phyloP scores from a whole-genome alignment of 805 yeast genomes.

The Blastobotrys parvus region DNA sequence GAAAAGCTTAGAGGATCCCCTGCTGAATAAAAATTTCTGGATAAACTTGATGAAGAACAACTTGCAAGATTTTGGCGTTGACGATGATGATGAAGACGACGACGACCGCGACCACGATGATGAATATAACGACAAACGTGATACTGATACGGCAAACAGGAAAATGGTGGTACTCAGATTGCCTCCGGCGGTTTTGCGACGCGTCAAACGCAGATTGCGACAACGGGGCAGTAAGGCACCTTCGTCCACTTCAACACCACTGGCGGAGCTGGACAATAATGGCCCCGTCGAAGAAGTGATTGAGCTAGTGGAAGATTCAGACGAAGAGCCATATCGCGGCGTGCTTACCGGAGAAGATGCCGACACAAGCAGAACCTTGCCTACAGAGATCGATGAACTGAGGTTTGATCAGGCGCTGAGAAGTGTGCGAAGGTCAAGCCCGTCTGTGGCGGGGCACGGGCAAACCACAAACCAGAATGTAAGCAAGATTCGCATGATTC shows the following conservation, averaged over 20 bases:
- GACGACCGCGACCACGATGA: neutral
- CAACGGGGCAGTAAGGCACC: neutral
- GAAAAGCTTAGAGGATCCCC: constrained; percentile 13
- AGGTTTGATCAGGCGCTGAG: constrained; percentile 34
- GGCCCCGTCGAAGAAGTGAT: constrained; percentile 5
- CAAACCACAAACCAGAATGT: constrained; percentile 10
- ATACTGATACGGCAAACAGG: neutral
- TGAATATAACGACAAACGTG: neutral
- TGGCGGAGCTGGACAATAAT: neutral
- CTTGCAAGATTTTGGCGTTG: no score
- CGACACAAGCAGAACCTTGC: constrained; percentile 53
- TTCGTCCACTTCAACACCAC: neutral
- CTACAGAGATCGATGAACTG: constrained; percentile 42
- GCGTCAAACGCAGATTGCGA: neutral
- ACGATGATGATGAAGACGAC: neutral
- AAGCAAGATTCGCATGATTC: constrained; percentile 51
- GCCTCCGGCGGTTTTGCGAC: neutral
- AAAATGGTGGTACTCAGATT: neutral
- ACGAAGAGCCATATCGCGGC: constrained; percentile 61
- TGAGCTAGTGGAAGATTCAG: constrained; percentile 11
- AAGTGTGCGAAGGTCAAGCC: constrained; percentile 3
- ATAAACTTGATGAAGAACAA: constrained; percentile 6
- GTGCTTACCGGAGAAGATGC: constrained; percentile 51
- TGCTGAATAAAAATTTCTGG: constrained; percentile 13
- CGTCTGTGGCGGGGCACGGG: constrained; percentile 3